Conservation (phyloP, 257 asterid species). For the Haberlea rhodopensis region DNA sequence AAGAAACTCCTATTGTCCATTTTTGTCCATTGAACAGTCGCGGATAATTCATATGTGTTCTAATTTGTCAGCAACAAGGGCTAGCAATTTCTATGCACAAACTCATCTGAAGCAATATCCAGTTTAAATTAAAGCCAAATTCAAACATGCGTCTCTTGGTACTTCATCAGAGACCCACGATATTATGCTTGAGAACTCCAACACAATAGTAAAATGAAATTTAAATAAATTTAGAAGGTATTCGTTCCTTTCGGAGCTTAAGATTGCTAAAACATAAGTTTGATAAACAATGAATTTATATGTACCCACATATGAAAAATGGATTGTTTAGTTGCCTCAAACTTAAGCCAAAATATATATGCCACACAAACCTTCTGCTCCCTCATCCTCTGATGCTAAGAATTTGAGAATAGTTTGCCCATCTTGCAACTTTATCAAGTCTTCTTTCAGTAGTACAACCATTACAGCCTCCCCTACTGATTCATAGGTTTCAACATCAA, state of each 20-base stretch:
- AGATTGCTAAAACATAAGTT: constrained; percentile 13
- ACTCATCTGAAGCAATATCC: background rate
- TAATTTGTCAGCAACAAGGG: background rate
- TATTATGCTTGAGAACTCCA: constrained; percentile 3
- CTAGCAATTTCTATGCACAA: background rate
- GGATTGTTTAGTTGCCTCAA: background rate
- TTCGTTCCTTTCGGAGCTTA: constrained; percentile 3
- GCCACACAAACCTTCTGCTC: constrained; percentile 57
- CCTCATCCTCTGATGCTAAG: constrained; percentile 36
- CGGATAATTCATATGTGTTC: background rate
- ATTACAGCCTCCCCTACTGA: constrained; percentile 75
- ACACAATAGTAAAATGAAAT: constrained; percentile 4
- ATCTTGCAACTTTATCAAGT: constrained; percentile 58
- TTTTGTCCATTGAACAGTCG: background rate
- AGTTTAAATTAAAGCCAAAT: constrained; percentile 15
- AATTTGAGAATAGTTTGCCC: constrained; percentile 59
- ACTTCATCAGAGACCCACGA: constrained; percentile 16
- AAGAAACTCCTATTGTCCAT: background rate
- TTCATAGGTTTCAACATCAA: constrained; percentile 98
- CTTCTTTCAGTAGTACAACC: constrained; percentile 61
- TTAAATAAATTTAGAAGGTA: constrained; percentile 6
- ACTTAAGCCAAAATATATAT: constrained; percentile 18
- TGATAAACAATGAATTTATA: constrained; percentile 9
- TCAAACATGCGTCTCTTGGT: background rate
- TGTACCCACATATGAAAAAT: constrained; percentile 7